These are phyloP conservation scores for Populus deltoides DNA, from an alignment of 345 rosid species.

Conservation along the genomic window DNA sequence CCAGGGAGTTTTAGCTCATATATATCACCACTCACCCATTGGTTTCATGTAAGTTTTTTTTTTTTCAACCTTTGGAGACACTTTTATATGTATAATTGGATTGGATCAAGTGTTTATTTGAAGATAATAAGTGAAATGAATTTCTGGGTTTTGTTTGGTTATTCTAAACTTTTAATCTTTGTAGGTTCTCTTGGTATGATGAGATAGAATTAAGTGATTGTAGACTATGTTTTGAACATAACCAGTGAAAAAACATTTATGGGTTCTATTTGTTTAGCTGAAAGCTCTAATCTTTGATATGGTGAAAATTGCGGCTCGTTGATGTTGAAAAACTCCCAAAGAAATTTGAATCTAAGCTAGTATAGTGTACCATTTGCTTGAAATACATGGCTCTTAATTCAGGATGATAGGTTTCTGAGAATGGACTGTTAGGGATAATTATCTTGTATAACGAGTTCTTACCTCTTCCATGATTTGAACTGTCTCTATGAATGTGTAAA, in stretches of 20 bases:
- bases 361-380: not conserved
- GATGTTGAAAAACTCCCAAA: slow-evolving; percentile 3
- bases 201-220: not conserved
- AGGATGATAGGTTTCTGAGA: not conserved
- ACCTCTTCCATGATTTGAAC: not conserved
- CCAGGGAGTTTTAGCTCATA: slow-evolving; percentile 1
- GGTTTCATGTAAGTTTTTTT: slow-evolving; percentile 29
- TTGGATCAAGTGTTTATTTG: not conserved
- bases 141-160: not conserved
- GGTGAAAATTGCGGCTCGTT: not conserved
- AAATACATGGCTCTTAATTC: not conserved
- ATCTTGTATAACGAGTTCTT: not conserved
- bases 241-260: not conserved
- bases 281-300: not conserved
- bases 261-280: not conserved
- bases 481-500: not conserved
- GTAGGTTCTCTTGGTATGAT: not conserved
- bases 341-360: not conserved
- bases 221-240: not conserved
- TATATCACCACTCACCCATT: not conserved
- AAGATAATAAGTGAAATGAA: not conserved
- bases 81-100: not conserved
- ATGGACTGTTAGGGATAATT: not conserved
- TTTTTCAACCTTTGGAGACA: not conserved
- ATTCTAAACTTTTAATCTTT: not conserved